Percentiles rank a stretch among this genome's conserved stretches.
Conservation (phyloP, 805 yeast genomes). For the Brettanomyces sp. region DNA sequence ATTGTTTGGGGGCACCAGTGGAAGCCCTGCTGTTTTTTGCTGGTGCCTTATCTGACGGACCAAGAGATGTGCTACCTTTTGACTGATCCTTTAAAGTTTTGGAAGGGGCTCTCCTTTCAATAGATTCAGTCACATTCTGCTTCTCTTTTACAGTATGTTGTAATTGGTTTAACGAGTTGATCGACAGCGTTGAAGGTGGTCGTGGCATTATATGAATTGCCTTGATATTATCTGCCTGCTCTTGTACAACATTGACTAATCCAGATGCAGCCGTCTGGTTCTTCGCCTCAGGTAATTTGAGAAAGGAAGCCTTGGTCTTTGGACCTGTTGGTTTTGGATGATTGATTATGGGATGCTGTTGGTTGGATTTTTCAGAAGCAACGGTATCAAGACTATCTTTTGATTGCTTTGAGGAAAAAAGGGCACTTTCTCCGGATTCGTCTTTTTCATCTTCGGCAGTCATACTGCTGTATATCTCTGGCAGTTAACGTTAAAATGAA, state of each 20-base stretch:
- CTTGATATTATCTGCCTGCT: constrained; percentile 15
- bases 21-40: no score
- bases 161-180: background rate
- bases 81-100: background rate
- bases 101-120: background rate
- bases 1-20: background rate
- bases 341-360: no score
- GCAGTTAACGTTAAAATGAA: no score
- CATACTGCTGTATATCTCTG: no score
- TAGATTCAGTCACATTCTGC: no score
- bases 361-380: no score
- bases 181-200: background rate
- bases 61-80: background rate
- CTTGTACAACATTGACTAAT: constrained; percentile 20
- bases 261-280: constrained; percentile 8
- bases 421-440: no score
- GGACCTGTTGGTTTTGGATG: background rate
- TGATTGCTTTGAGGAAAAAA: no score
- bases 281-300: constrained; percentile 3
- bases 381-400: no score
- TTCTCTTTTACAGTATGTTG: background rate
- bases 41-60: no score
- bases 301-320: constrained; percentile 1
- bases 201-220: constrained; percentile 16
- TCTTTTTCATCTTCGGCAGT: no score